phyloP scores from a whole-genome alignment of 75 land plant genomes.

The Sequoia sempervirens region DNA sequence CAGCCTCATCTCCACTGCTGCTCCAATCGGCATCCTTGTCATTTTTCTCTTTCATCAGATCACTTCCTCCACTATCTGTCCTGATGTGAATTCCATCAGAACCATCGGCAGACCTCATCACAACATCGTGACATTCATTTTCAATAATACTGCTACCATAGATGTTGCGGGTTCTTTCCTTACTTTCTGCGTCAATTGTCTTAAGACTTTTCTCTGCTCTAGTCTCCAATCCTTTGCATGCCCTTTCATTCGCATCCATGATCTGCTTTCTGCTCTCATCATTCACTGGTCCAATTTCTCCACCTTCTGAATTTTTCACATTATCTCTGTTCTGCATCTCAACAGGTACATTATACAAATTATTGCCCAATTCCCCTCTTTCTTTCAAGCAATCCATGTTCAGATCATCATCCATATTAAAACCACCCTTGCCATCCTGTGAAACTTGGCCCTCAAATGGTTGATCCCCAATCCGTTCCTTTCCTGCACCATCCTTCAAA shows the following conservation, averaged over 20 bases:
- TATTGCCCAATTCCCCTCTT: slow-evolving; percentile 28
- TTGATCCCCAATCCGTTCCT: slow-evolving; percentile 20
- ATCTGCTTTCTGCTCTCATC: slow-evolving; percentile 1
- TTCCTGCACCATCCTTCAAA: slow-evolving; percentile 10
- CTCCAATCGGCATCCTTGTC: slow-evolving; percentile 17
- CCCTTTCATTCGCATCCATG: background rate
- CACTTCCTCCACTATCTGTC: slow-evolving; percentile 20
- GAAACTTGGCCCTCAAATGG: slow-evolving; percentile 15
- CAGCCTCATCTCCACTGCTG: slow-evolving; percentile 67
- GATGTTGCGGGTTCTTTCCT: background rate
- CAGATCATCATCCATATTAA: background rate
- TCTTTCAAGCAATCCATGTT: slow-evolving; percentile 23
- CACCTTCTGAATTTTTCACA: background rate
- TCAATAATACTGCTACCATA: background rate
- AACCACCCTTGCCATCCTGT: background rate
- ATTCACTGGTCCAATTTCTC: background rate
- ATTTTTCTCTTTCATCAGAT: slow-evolving; percentile 45
- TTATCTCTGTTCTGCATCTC: slow-evolving; percentile 3
- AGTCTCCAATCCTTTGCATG: slow-evolving; percentile 3
- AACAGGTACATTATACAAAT: slow-evolving; percentile 34
- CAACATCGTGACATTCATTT: background rate
- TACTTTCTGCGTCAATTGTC: background rate
- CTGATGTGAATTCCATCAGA: background rate
- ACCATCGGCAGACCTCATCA: slow-evolving; percentile 5
- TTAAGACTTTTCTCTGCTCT: background rate